A percentile compares a stretch with the other conserved stretches of the same genome.
Conservation (phyloP, 352 stramenopile species). For the Phytophthora fragariaefolia region DNA sequence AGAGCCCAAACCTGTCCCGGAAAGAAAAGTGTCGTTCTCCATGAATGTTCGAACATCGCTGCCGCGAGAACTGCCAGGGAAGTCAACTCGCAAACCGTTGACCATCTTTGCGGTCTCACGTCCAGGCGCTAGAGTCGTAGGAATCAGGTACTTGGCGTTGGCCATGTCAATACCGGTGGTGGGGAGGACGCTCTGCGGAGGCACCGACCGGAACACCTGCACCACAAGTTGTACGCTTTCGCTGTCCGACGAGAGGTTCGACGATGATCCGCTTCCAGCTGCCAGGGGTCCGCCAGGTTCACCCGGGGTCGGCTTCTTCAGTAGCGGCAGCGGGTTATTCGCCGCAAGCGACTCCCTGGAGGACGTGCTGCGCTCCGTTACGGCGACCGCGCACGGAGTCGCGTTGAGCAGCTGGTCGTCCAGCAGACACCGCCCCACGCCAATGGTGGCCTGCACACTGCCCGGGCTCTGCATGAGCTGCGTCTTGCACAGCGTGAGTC, state of each 20-base stretch:
- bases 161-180: slow-evolving; percentile 78
- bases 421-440: slow-evolving; percentile 58
- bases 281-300: slow-evolving; percentile 5
- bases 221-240: slow-evolving; percentile 59
- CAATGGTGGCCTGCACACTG: slow-evolving; percentile 53
- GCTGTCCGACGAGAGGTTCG: slow-evolving; percentile 33
- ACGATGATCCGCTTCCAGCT: slow-evolving; percentile 18
- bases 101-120: slow-evolving; percentile 38
- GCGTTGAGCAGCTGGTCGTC: slow-evolving; percentile 61
- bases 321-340: slow-evolving; percentile 21
- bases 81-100: slow-evolving; percentile 23
- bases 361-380: slow-evolving; percentile 57
- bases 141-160: slow-evolving; percentile 77
- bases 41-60: slow-evolving; percentile 54
- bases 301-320: slow-evolving; percentile 12
- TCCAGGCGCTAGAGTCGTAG: slow-evolving; percentile 55
- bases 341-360: slow-evolving; percentile 39
- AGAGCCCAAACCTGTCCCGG: slow-evolving; percentile 34
- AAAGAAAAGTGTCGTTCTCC: slow-evolving; percentile 74
- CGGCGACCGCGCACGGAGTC: slow-evolving; percentile 44
- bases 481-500: slow-evolving; percentile 69
- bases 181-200: slow-evolving; percentile 56
- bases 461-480: slow-evolving; percentile 51
- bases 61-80: slow-evolving; percentile 26
- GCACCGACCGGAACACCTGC: slow-evolving; percentile 56